phyloP scores from a whole-genome alignment of 805 yeast genomes.

The Cyberlindnera mississippiensis region DNA sequence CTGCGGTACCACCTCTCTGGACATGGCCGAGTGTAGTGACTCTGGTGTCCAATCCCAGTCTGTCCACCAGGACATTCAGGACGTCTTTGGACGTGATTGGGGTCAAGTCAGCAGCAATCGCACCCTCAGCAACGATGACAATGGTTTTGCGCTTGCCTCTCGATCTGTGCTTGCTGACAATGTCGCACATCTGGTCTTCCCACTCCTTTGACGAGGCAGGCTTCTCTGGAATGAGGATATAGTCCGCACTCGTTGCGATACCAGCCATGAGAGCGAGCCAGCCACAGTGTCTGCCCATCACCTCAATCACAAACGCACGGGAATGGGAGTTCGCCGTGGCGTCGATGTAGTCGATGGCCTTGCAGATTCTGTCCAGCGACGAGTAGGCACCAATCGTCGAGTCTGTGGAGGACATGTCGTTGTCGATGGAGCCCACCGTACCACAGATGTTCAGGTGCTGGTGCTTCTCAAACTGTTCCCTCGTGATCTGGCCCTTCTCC shows the following conservation, averaged over 20 bases:
- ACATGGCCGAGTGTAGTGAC: constrained; percentile 96
- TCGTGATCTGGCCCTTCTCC: constrained; percentile 49
- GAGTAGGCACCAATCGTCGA: constrained; percentile 96
- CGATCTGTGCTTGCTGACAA: constrained; percentile 73
- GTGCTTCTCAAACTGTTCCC: constrained; percentile 56
- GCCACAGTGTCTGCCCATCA: constrained; percentile 99
- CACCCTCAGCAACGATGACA: constrained; percentile 98
- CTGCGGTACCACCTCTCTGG: constrained; percentile 98
- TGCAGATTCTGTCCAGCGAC: constrained; percentile 87
- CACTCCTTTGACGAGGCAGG: constrained; percentile 75
- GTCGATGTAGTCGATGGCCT: constrained; percentile 93
- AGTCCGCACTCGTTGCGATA: constrained; percentile 94
- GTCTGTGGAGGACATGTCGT: constrained; percentile 97
- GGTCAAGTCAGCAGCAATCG: constrained; percentile 73
- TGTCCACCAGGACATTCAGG: constrained; percentile 70
- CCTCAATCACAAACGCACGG: constrained; percentile 96
- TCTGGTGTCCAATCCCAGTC: constrained; percentile 86
- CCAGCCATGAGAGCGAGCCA: constrained; percentile 99
- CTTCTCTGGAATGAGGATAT: constrained; percentile 88
- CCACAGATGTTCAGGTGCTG: constrained; percentile 84
- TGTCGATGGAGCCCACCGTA: constrained; percentile 94
- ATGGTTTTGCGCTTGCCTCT: constrained; percentile 92
- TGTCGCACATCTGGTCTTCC: constrained; percentile 73
- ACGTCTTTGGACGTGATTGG: constrained; percentile 82
- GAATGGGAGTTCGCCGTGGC: constrained; percentile 97